Percentiles rank a stretch among this genome's conserved stretches.
phyloP scores from a whole-genome alignment of 1,284 basidiomycete species.

The Fomes fomentarius region DNA sequence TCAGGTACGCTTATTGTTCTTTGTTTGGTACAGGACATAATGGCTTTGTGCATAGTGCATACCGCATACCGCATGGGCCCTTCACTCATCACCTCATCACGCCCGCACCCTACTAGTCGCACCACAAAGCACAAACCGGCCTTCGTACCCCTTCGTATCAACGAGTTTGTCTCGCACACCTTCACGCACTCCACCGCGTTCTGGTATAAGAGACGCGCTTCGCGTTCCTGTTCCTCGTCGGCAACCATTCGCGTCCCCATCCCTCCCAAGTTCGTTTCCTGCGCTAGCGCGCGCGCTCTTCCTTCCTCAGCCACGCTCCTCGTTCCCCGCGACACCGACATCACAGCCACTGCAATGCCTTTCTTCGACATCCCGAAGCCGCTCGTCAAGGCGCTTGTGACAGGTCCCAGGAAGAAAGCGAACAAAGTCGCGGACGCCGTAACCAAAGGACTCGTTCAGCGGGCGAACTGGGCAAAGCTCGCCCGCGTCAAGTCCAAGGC shows the following conservation, averaged over 20 bases:
- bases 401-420: neutral
- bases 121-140: neutral
- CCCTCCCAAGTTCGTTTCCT: neutral
- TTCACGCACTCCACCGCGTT: neutral
- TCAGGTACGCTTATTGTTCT: neutral
- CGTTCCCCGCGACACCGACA: neutral
- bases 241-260: neutral
- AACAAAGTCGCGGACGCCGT: neutral
- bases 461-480: neutral
- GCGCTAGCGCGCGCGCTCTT: neutral
- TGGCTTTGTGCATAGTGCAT: neutral
- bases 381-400: neutral
- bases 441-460: neutral
- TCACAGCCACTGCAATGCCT: neutral
- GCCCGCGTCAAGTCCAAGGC: neutral
- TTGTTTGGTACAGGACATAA: no score
- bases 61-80: neutral
- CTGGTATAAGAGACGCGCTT: neutral
- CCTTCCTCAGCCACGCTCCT: neutral
- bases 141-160: neutral
- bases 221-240: neutral
- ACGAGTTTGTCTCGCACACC: neutral
- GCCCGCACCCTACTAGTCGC: no score
- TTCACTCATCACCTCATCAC: neutral
- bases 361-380: conserved; percentile 3